These are phyloP conservation scores for Neurospora tetraspora DNA, from an alignment of 495 filamentous ascomycete genomes.

Conservation along the genomic window DNA sequence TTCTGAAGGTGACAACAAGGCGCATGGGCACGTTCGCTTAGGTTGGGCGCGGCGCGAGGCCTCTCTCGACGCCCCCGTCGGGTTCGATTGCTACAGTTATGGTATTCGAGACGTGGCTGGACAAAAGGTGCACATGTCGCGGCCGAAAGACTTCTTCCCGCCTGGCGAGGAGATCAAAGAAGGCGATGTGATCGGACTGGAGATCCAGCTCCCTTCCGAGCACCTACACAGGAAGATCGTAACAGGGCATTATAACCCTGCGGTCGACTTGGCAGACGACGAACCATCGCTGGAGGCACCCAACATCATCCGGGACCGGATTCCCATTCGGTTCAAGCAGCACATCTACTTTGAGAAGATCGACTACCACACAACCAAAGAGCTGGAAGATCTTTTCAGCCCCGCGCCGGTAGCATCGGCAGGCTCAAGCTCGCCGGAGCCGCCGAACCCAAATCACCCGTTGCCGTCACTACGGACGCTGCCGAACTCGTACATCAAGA, in stretches of 20 bases:
- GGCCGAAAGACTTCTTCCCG: conserved; percentile 79
- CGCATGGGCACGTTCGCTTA: conserved; percentile 70
- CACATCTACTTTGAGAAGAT: conserved; percentile 93
- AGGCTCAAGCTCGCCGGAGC: conserved; percentile 28
- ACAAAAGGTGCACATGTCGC: conserved; percentile 87
- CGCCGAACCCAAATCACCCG: conserved; percentile 61
- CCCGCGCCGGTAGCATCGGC: conserved; percentile 49
- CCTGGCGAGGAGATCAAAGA: conserved; percentile 59
- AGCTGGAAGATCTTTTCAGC: conserved; percentile 78
- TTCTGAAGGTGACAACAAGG: conserved; percentile 25
- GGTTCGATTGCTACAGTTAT: conserved; percentile 94
- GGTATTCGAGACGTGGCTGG: conserved; percentile 81
- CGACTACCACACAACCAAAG: conserved; percentile 80
- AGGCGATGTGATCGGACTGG: conserved; percentile 90
- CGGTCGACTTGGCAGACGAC: conserved; percentile 55
- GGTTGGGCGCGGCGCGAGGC: conserved; percentile 88
- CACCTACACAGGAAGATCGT: conserved; percentile 80
- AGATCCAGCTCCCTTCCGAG: conserved; percentile 82
- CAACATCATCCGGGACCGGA: conserved; percentile 87
- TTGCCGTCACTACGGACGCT: conserved; percentile 67
- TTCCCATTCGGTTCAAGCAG: conserved; percentile 86
- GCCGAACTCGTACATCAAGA: conserved; percentile 71
- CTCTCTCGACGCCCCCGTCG: conserved; percentile 83
- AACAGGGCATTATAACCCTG: conserved; percentile 75
- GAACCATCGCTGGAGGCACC: conserved; percentile 39